Percentiles rank a stretch among this genome's conserved stretches.
phyloP scores from a whole-genome alignment of 805 yeast species.

The Wickerhamiella hasegawae region DNA sequence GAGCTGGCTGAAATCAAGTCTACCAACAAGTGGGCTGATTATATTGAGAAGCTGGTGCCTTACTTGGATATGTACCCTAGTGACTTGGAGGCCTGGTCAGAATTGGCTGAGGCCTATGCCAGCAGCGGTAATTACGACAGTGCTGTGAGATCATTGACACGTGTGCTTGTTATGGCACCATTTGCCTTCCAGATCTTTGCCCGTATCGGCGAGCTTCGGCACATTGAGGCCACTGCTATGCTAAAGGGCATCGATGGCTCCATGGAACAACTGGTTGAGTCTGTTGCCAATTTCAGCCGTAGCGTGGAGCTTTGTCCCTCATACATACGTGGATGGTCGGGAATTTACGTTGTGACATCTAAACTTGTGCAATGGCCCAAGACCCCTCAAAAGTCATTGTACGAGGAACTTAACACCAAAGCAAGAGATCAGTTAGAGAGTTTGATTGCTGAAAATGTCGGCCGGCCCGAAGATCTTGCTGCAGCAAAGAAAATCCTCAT shows the following conservation, averaged over 20 bases:
- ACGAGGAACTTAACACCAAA: constrained; percentile 23
- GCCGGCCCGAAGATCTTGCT: constrained; percentile 22
- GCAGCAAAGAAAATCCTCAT: constrained; percentile 24
- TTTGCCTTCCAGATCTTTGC: constrained; percentile 51
- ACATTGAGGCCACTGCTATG: constrained; percentile 12
- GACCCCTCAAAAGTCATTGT: constrained; percentile 14
- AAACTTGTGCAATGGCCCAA: constrained; percentile 12
- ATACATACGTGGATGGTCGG: constrained; percentile 61
- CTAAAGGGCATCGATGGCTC: constrained; percentile 10
- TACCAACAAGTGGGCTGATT: constrained; percentile 23
- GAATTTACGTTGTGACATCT: constrained; percentile 27
- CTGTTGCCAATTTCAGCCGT: constrained; percentile 38
- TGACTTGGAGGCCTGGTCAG: constrained; percentile 68
- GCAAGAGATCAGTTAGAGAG: constrained; percentile 25
- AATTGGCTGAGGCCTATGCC: constrained; percentile 50
- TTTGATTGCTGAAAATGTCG: constrained; percentile 20
- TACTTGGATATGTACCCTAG: constrained; percentile 51
- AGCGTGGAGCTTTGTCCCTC: constrained; percentile 62
- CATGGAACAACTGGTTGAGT: constrained; percentile 11
- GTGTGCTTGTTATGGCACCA: constrained; percentile 53
- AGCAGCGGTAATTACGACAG: constrained; percentile 46
- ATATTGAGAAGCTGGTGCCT: constrained; percentile 37
- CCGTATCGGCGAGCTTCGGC: constrained; percentile 38
- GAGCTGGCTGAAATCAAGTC: constrained; percentile 18
- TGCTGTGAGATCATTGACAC: constrained; percentile 53